Evolutionary conservation across 306 rosid genomes (phyloP).

Genomic region (Corylus heterophylla): DNA sequence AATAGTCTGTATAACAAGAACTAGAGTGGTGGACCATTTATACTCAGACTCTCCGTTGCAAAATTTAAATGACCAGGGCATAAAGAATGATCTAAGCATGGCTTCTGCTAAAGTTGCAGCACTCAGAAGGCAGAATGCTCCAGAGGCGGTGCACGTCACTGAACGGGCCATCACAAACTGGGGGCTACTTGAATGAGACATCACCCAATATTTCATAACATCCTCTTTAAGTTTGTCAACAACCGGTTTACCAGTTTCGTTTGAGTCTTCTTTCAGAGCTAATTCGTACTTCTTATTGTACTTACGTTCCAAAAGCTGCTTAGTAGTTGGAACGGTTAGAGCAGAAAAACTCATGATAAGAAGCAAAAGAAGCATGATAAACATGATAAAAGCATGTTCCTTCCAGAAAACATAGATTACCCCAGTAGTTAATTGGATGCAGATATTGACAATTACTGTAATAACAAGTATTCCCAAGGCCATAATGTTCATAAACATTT

Average conservation of each 20-base stretch:
- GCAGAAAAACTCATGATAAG: slow-evolving; percentile 55
- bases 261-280: slow-evolving; percentile 41
- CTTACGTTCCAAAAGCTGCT: slow-evolving; percentile 51
- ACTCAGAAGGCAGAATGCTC: slow-evolving; percentile 73
- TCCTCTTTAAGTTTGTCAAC: slow-evolving; percentile 34
- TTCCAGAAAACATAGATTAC: slow-evolving; percentile 71
- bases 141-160: slow-evolving; percentile 77
- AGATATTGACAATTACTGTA: slow-evolving; percentile 67
- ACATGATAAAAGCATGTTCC: slow-evolving; percentile 58
- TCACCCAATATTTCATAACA: slow-evolving; percentile 74
- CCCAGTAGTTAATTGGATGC: slow-evolving; percentile 80
- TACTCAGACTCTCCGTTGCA: slow-evolving; percentile 75
- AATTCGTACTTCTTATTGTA: slow-evolving; percentile 38
- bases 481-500: slow-evolving; percentile 59
- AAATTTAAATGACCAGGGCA: slow-evolving; percentile 54
- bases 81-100: slow-evolving; percentile 57
- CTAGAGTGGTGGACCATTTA: slow-evolving; percentile 63
- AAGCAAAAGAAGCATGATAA: slow-evolving; percentile 72
- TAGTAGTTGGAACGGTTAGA: slow-evolving; percentile 53
- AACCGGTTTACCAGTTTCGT: not conserved
- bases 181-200: slow-evolving; percentile 81
- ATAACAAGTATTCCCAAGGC: slow-evolving; percentile 77
- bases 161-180: slow-evolving; percentile 94
- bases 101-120: slow-evolving; percentile 57
- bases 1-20: slow-evolving; percentile 61